Base-by-base conservation (phyloP, 23 red algal species). In the Gracilaria domingensis region DNA sequence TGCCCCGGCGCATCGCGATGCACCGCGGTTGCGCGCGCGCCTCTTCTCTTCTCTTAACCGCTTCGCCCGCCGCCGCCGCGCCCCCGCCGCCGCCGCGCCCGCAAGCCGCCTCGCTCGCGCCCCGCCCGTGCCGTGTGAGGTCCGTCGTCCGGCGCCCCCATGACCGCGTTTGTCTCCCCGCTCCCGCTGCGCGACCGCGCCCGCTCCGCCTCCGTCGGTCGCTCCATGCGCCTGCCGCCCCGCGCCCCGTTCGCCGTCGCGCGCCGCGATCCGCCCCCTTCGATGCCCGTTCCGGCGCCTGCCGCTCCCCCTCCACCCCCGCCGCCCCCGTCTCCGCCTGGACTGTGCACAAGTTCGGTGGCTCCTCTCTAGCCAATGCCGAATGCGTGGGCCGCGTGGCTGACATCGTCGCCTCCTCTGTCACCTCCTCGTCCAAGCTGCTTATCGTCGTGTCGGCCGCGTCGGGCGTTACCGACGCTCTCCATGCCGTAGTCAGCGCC, bases 301-400 rank as follows among this genome's bases (percentile, higher is more conserved):
- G 36, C 84, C 23, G 47, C 70, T 32, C 50, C 66, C 17, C 55
- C 84, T 2, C 32, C 91, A 8, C 16, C 72, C 20, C 48, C 71
- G 4, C 23, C 66, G 37, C 30, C 35, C 21, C 30, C 69, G 17
- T 8, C 23, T 72, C 78, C 51, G 12, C 58, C 39, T 98, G 93
- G 88, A 66, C 58, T 34, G 97, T 98, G 13, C 92, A 95, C 91
- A 98, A 98, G 80, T 98, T 98, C 77, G 97, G 97, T 16, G 97
- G 97, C 65, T 79, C 93, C 32, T 95, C 93, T 14, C 51, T 98
- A 8, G 97, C 81, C 0, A 54, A 91, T 32, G 93, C 94, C 24
- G 61, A 61, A 1, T 59, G 72, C 58, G 80, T 98, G 4, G 56
- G 62, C 81, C 79, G 55, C 61, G 97, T 95, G 0, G 89, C 90